Conservation (phyloP, 495 filamentous ascomycete species). For the Annulohypoxylon nitens region DNA sequence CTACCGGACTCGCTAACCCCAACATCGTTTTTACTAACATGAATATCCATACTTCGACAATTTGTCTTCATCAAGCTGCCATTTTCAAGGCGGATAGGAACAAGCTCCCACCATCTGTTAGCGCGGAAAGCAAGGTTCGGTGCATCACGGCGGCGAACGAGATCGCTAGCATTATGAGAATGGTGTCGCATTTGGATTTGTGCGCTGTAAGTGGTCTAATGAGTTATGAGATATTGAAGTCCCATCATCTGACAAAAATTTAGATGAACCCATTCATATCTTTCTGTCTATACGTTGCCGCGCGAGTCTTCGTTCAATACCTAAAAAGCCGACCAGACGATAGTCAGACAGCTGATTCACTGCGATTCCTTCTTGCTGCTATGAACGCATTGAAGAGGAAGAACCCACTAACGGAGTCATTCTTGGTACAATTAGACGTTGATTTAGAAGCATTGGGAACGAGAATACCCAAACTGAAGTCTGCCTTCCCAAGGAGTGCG, state of each 20-base stretch:
- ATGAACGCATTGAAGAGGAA: constrained; percentile 89
- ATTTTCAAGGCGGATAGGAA: constrained; percentile 98
- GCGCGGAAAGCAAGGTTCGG: constrained; percentile 88
- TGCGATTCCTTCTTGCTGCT: constrained; percentile 89
- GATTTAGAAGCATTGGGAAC: constrained; percentile 79
- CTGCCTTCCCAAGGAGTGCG: constrained; percentile 62
- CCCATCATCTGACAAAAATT: constrained; percentile 20
- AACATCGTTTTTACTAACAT: constrained; percentile 97
- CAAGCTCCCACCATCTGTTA: constrained; percentile 78
- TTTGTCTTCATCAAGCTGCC: constrained; percentile 96
- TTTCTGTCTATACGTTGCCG: constrained; percentile 95
- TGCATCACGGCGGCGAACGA: constrained; percentile 95
- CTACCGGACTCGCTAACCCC: constrained; percentile 77
- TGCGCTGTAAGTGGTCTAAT: constrained; percentile 72
- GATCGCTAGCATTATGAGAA: constrained; percentile 96
- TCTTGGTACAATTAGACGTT: constrained; percentile 92
- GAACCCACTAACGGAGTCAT: constrained; percentile 94
- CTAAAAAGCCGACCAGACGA: constrained; percentile 90
- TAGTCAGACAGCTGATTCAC: constrained; percentile 80
- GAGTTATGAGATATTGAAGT: background rate
- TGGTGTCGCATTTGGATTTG: constrained; percentile 91
- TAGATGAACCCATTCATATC: constrained; percentile 95
- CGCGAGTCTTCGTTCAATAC: constrained; percentile 95
- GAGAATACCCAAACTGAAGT: constrained; percentile 66
- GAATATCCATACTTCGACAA: constrained; percentile 95